A percentile compares a stretch with the other conserved stretches of the same genome.
phyloP scores from a whole-genome alignment of 1,284 basidiomycete species.

The Ustilago vetiveriae region DNA sequence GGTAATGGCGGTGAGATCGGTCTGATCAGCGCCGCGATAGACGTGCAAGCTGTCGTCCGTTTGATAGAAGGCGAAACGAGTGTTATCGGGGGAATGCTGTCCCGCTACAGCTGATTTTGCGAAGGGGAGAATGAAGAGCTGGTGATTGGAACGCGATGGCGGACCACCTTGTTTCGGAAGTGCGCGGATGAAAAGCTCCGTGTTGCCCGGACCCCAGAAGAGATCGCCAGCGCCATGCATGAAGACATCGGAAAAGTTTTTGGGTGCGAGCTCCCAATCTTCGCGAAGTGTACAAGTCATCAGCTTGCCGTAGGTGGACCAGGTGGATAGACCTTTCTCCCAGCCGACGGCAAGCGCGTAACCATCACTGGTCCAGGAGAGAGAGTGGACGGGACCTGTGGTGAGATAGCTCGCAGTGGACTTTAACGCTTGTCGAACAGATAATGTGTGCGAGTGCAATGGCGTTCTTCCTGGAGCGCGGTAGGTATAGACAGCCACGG shows the following conservation, averaged over 20 bases:
- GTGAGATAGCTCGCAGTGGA: slow-evolving; percentile 64
- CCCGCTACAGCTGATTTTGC: slow-evolving; percentile 92
- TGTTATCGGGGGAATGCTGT: slow-evolving; percentile 92
- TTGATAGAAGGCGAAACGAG: slow-evolving; percentile 91
- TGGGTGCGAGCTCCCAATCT: slow-evolving; percentile 72
- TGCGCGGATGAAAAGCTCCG: slow-evolving; percentile 51
- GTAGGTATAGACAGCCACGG: slow-evolving; percentile 58
- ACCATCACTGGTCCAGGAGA: slow-evolving; percentile 82
- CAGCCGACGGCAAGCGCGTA: slow-evolving; percentile 97
- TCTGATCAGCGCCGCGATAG: slow-evolving; percentile 96
- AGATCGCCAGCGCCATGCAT: slow-evolving; percentile 77
- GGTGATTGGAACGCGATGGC: slow-evolving; percentile 29
- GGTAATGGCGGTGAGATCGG: slow-evolving; percentile 97
- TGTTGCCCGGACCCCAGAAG: slow-evolving; percentile 62
- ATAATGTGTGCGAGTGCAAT: slow-evolving; percentile 60
- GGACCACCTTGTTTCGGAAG: slow-evolving; percentile 15
- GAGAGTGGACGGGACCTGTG: slow-evolving; percentile 77
- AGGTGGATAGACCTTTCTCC: slow-evolving; percentile 86
- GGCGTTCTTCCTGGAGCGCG: slow-evolving; percentile 48
- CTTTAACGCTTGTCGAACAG: slow-evolving; percentile 62
- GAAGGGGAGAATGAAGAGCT: slow-evolving; percentile 73
- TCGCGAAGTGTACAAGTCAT: slow-evolving; percentile 78
- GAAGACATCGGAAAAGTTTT: slow-evolving; percentile 76
- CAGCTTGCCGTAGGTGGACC: slow-evolving; percentile 88
- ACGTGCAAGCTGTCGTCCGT: slow-evolving; percentile 92